Percentiles rank a stretch among this genome's conserved stretches.
Evolutionary conservation across 345 rosid species (phyloP).

Genomic region (Linum trigynum): DNA sequence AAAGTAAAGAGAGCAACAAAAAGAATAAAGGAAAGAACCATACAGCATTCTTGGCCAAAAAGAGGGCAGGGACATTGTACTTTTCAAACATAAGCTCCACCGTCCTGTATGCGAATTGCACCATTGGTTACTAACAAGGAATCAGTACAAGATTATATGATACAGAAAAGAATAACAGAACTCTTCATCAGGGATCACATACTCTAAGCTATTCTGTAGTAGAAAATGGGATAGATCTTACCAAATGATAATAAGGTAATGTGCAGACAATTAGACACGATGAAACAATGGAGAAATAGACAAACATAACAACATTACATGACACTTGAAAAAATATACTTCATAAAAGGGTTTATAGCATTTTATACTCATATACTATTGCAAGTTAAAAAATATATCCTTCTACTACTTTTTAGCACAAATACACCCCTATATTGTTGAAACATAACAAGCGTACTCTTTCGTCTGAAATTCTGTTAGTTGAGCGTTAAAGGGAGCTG

Average conservation of each 20-base stretch:
- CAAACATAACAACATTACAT: neutral
- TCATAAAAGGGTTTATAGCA: no score
- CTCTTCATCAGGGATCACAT: neutral
- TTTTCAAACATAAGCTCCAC: constrained; percentile 96
- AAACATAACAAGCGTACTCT: no score
- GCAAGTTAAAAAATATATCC: no score
- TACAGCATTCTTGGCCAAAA: constrained; percentile 98
- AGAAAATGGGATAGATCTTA: neutral
- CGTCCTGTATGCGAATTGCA: constrained; percentile 43
- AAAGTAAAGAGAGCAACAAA: constrained; percentile 2
- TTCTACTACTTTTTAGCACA: no score
- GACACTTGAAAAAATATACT: no score
- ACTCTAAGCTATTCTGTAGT: neutral
- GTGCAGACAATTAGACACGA: neutral
- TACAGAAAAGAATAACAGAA: neutral
- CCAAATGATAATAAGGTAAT: neutral
- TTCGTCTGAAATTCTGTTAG: no score
- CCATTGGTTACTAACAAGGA: constrained; percentile 5
- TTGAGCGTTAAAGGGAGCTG: no score
- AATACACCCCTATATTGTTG: no score
- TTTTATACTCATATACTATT: neutral
- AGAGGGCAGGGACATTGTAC: constrained; percentile 90
- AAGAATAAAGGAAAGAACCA: constrained; percentile 16
- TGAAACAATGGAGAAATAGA: neutral
- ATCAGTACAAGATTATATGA: neutral